Evolutionary conservation across 257 asterid species (phyloP).

Genomic region (Solanum gandarillasii): DNA sequence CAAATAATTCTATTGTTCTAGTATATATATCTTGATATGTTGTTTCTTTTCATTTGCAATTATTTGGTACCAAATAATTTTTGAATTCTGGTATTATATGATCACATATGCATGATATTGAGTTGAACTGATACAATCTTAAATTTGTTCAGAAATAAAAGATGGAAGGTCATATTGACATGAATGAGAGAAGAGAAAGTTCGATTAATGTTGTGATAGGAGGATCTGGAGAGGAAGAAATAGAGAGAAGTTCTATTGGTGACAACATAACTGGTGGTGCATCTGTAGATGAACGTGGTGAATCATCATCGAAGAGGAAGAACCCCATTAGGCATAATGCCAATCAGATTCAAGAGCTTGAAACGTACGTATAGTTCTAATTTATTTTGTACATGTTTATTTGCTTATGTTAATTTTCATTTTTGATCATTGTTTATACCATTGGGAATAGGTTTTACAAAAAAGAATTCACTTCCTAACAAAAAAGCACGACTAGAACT

Average conservation of each 20-base stretch:
- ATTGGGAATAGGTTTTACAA: slow-evolving; percentile 36
- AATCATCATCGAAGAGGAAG: slow-evolving; percentile 26
- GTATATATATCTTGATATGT: too few species aligned
- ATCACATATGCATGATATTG: too few species aligned
- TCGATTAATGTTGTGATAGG: slow-evolving; percentile 19
- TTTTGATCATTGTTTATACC: background rate
- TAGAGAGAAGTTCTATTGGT: slow-evolving; percentile 43
- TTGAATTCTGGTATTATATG: too few species aligned
- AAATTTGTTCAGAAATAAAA: too few species aligned
- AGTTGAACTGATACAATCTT: background rate
- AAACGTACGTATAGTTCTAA: slow-evolving; percentile 26
- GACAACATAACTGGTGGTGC: slow-evolving; percentile 45
- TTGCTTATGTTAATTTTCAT: background rate
- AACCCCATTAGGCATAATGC: slow-evolving; percentile 19
- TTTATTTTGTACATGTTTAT: background rate
- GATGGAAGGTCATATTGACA: slow-evolving; percentile 25
- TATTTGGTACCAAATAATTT: too few species aligned
- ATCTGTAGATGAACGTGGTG: slow-evolving; percentile 46
- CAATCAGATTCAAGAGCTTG: slow-evolving; percentile 71
- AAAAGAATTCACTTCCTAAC: slow-evolving; percentile 68
- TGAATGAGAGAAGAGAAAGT: slow-evolving; percentile 33
- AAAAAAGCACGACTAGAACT: slow-evolving; percentile 21
- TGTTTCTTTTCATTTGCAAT: too few species aligned
- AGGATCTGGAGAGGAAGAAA: slow-evolving; percentile 32
- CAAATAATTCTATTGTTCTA: too few species aligned